Base-by-base conservation (phyloP, 2,329 filamentous ascomycete genomes). In the Endoconidiophora laricicola region DNA sequence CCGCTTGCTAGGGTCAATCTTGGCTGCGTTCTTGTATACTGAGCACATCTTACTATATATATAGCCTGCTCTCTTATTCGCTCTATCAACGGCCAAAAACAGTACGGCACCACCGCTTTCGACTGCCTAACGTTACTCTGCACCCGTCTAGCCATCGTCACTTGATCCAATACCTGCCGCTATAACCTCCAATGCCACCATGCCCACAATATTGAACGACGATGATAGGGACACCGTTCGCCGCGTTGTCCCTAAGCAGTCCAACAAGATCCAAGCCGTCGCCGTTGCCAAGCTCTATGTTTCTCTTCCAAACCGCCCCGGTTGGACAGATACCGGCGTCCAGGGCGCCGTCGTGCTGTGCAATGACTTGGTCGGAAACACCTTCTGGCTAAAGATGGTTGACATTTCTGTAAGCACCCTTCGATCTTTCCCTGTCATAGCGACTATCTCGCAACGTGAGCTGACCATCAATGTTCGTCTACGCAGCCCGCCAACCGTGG, bases 201-300 rank as follows among this genome's bases (percentile, higher is more conserved):
- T 49, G 51, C 51, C 51, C 2, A 49, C 51, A 9, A 53, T 53
- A 26, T 49, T 98, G 52, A 85, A 74, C 63, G 90, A 95, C 61
- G 83, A 88, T 60, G 91, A 98, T 70, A 95, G 94, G 74, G 85
- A 93, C 69, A 94, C 81, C 54, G 88, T 98, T 66, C 94, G 93
- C 71, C 82, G 91, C 63, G 83, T 82, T 58, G 86, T 98, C 49
- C 90, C 91, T 55, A 95, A 94, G 66, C 78, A 86, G 56, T 80
- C 81, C 60, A 98, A 96, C 78, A 96, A 96, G 73, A 96, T 98
- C 66, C 85, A 93, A 57, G 87, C 88, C 55, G 90, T 94, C 57
- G 91, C 86, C 54, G 88, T 96, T 57, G 90, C 87, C 54, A 82
- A 83, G 62, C 80, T 98, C 58, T 96, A 95, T 66, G 78, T 96